Evolutionary conservation across 371 early-diverging fungal species (phyloP).

Genomic region (Aphelidium insulamus): DNA sequence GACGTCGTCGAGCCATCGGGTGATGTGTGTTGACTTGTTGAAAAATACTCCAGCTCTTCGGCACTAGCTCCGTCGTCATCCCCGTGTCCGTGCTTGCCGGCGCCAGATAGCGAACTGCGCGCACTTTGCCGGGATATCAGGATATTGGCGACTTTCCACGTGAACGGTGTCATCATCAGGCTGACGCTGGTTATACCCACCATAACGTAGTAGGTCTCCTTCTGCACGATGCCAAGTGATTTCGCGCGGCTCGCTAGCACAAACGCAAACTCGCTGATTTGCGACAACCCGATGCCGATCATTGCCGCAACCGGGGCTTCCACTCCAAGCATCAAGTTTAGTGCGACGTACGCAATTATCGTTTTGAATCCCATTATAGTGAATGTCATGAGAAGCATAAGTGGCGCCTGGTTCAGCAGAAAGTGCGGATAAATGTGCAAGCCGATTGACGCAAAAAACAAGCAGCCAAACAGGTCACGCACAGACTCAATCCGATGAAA

Average conservation of each 20-base stretch:
- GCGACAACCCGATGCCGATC: slow-evolving; percentile 28
- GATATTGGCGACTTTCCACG: too few relatives aligned
- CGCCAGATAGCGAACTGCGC: too few relatives aligned
- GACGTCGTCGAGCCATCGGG: too few relatives aligned
- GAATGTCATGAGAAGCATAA: slow-evolving; percentile 19
- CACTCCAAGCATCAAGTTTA: slow-evolving; percentile 15
- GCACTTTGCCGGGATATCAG: too few relatives aligned
- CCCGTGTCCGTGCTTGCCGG: too few relatives aligned
- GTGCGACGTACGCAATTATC: slow-evolving; percentile 12
- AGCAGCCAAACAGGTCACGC: slow-evolving; percentile 25
- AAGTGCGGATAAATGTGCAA: slow-evolving; percentile 35
- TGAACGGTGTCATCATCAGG: slow-evolving; percentile 22
- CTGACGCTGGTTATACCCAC: slow-evolving; percentile 26
- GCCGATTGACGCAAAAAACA: slow-evolving; percentile 41
- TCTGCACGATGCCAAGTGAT: slow-evolving; percentile 19
- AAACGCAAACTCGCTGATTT: slow-evolving; percentile 36
- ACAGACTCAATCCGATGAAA: slow-evolving; percentile 22
- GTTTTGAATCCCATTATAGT: slow-evolving; percentile 26
- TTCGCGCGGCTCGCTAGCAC: slow-evolving; percentile 32
- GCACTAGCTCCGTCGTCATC: too few relatives aligned
- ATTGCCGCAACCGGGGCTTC: slow-evolving; percentile 13
- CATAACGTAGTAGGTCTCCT: slow-evolving; percentile 31
- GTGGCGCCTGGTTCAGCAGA: slow-evolving; percentile 20
- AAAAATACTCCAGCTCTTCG: too few relatives aligned
- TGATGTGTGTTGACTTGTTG: too few relatives aligned